A percentile compares a stretch with the other conserved stretches of the same genome.
These are phyloP conservation scores for Calonectria fujianensis DNA, from an alignment of 2,329 filamentous ascomycete genomes.

Conservation along the genomic window DNA sequence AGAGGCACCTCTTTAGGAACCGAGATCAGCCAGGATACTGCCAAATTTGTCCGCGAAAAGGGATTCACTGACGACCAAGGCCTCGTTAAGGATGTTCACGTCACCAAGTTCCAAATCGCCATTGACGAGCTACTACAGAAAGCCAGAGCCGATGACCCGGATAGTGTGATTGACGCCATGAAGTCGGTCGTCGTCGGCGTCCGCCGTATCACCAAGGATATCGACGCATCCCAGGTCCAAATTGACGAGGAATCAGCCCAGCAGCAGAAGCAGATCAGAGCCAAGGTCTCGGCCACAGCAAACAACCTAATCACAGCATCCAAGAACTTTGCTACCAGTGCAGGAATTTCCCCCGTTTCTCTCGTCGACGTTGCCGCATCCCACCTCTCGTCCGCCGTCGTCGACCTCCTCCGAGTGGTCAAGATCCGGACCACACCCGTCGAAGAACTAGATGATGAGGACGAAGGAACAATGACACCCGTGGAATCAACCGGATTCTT, in stretches of 20 bases:
- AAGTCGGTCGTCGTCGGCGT: conserved; percentile 89
- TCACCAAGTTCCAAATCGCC: conserved; percentile 95
- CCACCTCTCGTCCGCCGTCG: conserved; percentile 88
- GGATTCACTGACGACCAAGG: conserved; percentile 83
- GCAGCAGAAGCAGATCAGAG: conserved; percentile 82
- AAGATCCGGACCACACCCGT: conserved; percentile 87
- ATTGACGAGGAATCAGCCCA: conserved; percentile 71
- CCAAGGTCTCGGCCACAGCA: conserved; percentile 90
- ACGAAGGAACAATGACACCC: conserved; percentile 79
- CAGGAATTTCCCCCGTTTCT: conserved; percentile 93
- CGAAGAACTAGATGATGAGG: conserved; percentile 85
- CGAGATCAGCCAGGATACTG: conserved; percentile 81
- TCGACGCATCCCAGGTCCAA: conserved; percentile 75
- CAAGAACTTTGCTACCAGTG: conserved; percentile 90
- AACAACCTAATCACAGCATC: conserved; percentile 97
- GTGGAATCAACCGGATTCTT: conserved; percentile 83
- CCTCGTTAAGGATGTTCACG: conserved; percentile 90
- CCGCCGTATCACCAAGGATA: conserved; percentile 88
- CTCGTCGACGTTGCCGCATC: conserved; percentile 94
- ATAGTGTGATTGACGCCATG: conserved; percentile 88
- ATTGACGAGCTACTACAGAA: conserved; percentile 91
- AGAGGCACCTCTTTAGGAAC: conserved; percentile 88
- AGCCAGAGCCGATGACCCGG: conserved; percentile 83
- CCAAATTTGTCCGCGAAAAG: conserved; percentile 78
- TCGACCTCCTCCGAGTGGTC: conserved; percentile 88